These are phyloP conservation scores for Escallonia herrerae DNA, from an alignment of 129 eudicot species.

Conservation along the genomic window DNA sequence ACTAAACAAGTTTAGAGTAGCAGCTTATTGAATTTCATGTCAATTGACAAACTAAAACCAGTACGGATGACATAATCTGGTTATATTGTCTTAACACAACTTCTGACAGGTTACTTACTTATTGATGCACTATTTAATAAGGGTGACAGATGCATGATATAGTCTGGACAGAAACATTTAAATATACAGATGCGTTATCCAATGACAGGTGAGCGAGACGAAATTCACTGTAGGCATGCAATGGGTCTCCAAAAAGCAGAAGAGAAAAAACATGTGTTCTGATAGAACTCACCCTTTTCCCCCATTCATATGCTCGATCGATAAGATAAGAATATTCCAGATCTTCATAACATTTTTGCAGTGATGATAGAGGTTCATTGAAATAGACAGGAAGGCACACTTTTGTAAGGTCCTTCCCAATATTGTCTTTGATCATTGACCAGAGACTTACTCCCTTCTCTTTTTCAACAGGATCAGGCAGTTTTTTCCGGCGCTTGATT, in stretches of 20 bases:
- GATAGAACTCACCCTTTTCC: constrained; percentile 57
- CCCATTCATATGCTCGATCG: constrained; percentile 93
- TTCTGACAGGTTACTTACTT: no score
- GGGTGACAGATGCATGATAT: no score
- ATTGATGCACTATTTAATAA: no score
- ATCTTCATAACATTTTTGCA: constrained; percentile 96
- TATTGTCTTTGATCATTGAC: constrained; percentile 97
- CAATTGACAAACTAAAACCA: no score
- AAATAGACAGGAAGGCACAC: constrained; percentile 98
- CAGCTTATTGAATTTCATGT: no score
- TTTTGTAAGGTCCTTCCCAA: constrained; percentile 95
- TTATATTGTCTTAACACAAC: no score
- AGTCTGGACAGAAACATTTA: no score
- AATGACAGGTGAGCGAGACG: background rate
- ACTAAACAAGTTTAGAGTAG: no score
- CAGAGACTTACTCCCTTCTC: constrained; percentile 97
- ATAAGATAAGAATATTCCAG: constrained; percentile 96
- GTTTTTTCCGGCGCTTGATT: constrained; percentile 79
- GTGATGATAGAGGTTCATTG: constrained; percentile 93
- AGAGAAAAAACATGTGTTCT: background rate
- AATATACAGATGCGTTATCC: no score
- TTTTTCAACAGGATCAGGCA: constrained; percentile 87
- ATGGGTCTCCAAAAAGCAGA: background rate
- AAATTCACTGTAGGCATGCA: background rate
- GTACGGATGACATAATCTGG: no score